These are phyloP conservation scores for Favolaschia claudopus DNA, from an alignment of 768 basidiomycete species.

Conservation along the genomic window DNA sequence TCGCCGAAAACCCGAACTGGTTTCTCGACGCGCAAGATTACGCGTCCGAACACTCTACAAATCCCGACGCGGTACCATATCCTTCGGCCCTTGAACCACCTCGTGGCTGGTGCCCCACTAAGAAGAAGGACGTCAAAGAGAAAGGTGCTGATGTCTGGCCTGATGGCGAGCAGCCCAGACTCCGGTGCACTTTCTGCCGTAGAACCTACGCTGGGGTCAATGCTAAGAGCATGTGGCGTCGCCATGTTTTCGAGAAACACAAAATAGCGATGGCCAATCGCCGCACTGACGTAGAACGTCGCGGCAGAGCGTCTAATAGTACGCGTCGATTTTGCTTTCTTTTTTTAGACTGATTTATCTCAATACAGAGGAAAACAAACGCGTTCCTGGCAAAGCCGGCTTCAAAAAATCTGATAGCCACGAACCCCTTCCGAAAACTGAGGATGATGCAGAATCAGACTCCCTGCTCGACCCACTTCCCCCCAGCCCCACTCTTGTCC, in stretches of 20 bases:
- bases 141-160: conserved; percentile 76
- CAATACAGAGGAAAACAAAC: conserved; percentile 63
- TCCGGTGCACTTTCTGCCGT: conserved; percentile 86
- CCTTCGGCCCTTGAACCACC: conserved; percentile 83
- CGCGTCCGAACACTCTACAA: conserved; percentile 51
- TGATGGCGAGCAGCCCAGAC: conserved; percentile 80
- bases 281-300: conserved; percentile 72
- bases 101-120: conserved; percentile 87
- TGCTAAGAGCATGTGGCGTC: conserved; percentile 91
- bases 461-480: conserved; percentile 36
- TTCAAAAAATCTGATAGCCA: conserved; percentile 18
- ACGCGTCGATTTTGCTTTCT: conserved; percentile 36
- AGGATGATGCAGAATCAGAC: conserved; percentile 22
- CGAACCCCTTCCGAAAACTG: conserved; percentile 19
- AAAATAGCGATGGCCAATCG: conserved; percentile 91
- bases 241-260: conserved; percentile 90
- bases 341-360: conserved; percentile 28
- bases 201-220: conserved; percentile 87
- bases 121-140: conserved; percentile 80
- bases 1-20: conserved; percentile 84
- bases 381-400: not conserved
- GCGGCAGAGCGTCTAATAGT: conserved; percentile 74
- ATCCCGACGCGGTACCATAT: conserved; percentile 68
- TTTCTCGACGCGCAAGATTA: conserved; percentile 79
- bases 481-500: conserved; percentile 41